Conservation (phyloP, 2,329 filamentous ascomycete genomes). For the Paecilomyces variotii region DNA sequence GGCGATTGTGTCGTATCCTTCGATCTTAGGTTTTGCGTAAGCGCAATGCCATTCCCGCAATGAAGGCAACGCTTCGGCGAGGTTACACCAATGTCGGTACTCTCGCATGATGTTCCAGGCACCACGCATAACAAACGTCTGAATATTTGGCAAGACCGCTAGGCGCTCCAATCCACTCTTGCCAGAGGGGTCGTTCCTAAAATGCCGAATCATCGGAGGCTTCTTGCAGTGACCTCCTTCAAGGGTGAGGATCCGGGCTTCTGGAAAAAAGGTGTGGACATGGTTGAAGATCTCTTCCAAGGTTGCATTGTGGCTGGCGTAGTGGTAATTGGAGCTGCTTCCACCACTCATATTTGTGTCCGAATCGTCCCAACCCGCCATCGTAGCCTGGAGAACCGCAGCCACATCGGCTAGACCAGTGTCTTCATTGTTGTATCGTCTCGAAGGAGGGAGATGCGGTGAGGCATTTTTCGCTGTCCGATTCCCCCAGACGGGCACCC, state of each 20-base stretch:
- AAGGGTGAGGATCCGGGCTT: slow-evolving; percentile 59
- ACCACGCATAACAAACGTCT: slow-evolving; percentile 63
- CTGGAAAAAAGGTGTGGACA: slow-evolving; percentile 50
- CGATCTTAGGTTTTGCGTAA: slow-evolving; percentile 63
- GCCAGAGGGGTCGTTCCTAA: slow-evolving; percentile 31
- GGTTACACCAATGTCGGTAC: slow-evolving; percentile 53
- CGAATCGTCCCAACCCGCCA: slow-evolving; percentile 18
- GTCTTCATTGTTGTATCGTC: slow-evolving; percentile 18
- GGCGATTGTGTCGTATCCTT: slow-evolving; percentile 64
- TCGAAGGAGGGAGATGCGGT: slow-evolving; percentile 21
- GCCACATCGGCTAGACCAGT: slow-evolving; percentile 13
- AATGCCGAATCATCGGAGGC: slow-evolving; percentile 58
- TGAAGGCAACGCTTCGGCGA: slow-evolving; percentile 57
- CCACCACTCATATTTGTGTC: slow-evolving; percentile 12
- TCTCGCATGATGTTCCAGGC: slow-evolving; percentile 69
- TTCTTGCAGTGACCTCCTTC: slow-evolving; percentile 73
- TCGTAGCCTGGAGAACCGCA: slow-evolving; percentile 14
- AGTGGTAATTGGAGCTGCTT: slow-evolving; percentile 23
- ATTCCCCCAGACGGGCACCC: slow-evolving; percentile 64
- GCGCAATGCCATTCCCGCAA: slow-evolving; percentile 48
- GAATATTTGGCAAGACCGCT: slow-evolving; percentile 48
- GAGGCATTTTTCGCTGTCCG: slow-evolving; percentile 44
- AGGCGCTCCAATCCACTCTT: slow-evolving; percentile 28
- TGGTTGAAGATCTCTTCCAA: slow-evolving; percentile 63
- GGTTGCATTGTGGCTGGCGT: slow-evolving; percentile 54